Evolutionary conservation across 352 stramenopile species (phyloP).

Genomic region (Phytopythium oedochilum): DNA sequence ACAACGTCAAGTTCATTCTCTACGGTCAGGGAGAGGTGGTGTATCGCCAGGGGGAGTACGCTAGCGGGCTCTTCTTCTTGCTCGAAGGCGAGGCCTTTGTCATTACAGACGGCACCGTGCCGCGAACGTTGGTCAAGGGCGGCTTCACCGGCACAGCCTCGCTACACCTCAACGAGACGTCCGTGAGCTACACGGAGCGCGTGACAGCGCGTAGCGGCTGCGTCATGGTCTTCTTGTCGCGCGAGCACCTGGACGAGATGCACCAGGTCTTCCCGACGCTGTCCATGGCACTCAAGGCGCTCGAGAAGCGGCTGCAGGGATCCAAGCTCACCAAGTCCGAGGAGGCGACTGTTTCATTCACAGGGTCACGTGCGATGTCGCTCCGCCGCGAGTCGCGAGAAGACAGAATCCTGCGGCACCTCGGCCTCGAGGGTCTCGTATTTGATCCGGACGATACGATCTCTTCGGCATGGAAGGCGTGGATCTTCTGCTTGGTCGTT

Average conservation of each 20-base stretch:
- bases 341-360: constrained; percentile 3
- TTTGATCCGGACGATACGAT: constrained; percentile 38
- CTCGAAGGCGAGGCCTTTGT: constrained; percentile 52
- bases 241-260: constrained; percentile 47
- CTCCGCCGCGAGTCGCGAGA: constrained; percentile 18
- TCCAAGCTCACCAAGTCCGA: constrained; percentile 37
- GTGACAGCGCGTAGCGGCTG: constrained; percentile 55
- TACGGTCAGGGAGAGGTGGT: constrained; percentile 65
- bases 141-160: constrained; percentile 50
- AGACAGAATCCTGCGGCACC: constrained; percentile 17
- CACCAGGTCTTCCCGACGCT: constrained; percentile 56
- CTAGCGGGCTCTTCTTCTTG: constrained; percentile 53
- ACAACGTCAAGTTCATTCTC: constrained; percentile 46
- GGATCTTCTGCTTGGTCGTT: constrained; percentile 21
- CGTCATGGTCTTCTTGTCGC: constrained; percentile 48
- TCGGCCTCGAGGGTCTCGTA: constrained; percentile 26
- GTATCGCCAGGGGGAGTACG: constrained; percentile 55
- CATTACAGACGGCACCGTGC: constrained; percentile 23
- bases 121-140: constrained; percentile 30
- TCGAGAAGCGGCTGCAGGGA: constrained; percentile 45
- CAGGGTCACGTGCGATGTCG: not conserved
- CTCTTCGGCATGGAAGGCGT: constrained; percentile 22
- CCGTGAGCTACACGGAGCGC: constrained; percentile 48
- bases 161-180: constrained; percentile 42
- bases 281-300: constrained; percentile 53